These are phyloP conservation scores for Corchorus olitorius DNA, from an alignment of 345 rosid genomes.

Conservation along the genomic window DNA sequence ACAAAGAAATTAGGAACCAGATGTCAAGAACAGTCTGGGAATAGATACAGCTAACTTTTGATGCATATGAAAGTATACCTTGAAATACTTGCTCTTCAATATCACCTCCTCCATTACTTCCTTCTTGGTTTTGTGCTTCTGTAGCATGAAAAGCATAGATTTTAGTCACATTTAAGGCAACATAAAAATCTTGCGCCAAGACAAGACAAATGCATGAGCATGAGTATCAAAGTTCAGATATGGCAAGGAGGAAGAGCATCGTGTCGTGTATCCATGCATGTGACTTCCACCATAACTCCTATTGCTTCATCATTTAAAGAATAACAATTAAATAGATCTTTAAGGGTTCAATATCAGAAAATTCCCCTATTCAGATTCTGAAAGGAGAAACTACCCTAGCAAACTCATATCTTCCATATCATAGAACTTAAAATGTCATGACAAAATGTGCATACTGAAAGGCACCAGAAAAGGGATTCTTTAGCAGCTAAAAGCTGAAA, in stretches of 20 bases:
- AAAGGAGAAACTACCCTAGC: neutral
- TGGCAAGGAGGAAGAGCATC: neutral
- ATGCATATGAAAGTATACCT: conserved; percentile 46
- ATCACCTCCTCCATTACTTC: conserved; percentile 92
- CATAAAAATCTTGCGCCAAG: neutral
- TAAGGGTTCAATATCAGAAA: neutral
- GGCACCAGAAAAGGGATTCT: neutral
- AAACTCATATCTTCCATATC: neutral
- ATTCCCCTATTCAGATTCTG: neutral
- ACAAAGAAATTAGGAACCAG: neutral
- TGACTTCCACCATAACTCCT: neutral
- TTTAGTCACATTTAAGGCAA: conserved; percentile 11
- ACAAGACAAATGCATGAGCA: neutral
- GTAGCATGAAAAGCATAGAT: conserved; percentile 29
- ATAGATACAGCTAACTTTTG: neutral
- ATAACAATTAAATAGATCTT: neutral
- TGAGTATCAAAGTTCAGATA: neutral
- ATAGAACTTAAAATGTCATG: neutral
- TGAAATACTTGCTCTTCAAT: conserved; percentile 91
- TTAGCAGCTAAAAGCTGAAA: neutral
- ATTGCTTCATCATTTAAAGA: neutral
- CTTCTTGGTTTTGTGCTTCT: conserved; percentile 85
- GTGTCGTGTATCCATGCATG: neutral
- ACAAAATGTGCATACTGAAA: neutral
- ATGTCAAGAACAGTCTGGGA: neutral